These are phyloP conservation scores for Gynandropsis gynandra DNA, from an alignment of 345 rosid genomes.

Conservation along the genomic window DNA sequence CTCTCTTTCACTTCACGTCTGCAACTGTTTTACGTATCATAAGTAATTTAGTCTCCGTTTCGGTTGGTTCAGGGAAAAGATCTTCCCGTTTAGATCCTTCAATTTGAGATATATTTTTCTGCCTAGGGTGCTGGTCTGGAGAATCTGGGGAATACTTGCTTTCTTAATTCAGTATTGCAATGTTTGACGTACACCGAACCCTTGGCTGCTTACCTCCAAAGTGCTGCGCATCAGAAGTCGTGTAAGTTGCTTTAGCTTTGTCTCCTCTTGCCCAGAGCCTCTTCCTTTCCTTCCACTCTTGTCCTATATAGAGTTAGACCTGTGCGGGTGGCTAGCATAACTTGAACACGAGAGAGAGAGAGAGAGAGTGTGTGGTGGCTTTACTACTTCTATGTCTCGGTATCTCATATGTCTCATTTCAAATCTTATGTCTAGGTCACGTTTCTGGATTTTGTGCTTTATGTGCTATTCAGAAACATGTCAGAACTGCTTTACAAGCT, in stretches of 20 bases:
- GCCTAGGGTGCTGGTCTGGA: constrained; percentile 89
- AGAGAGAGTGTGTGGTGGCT: too few relatives aligned
- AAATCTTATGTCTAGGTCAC: constrained; percentile 51
- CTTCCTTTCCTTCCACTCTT: too few relatives aligned
- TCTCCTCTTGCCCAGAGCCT: too few relatives aligned
- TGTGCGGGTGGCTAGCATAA: too few relatives aligned
- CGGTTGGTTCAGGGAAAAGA: too few relatives aligned
- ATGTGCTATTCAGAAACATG: constrained; percentile 97
- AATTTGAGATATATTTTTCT: constrained; percentile 1
- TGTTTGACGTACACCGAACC: constrained; percentile 97
- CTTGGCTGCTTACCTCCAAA: constrained; percentile 77
- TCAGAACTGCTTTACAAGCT: constrained; percentile 67
- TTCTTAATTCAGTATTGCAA: constrained; percentile 87
- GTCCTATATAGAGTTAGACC: too few relatives aligned
- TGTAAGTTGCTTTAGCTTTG: constrained; percentile 43
- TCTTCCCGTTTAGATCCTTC: too few relatives aligned
- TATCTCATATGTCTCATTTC: constrained; percentile 4
- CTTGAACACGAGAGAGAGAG: too few relatives aligned
- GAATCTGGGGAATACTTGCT: constrained; percentile 97
- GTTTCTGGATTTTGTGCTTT: constrained; percentile 91
- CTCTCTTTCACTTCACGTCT: neutral
- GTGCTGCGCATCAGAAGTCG: constrained; percentile 67
- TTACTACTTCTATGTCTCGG: neutral
- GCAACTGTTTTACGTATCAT: neutral
- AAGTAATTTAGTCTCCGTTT: too few relatives aligned